These are phyloP conservation scores for Blastobotrys aristatus DNA, from an alignment of 1,139 yeast genomes.

Conservation along the genomic window DNA sequence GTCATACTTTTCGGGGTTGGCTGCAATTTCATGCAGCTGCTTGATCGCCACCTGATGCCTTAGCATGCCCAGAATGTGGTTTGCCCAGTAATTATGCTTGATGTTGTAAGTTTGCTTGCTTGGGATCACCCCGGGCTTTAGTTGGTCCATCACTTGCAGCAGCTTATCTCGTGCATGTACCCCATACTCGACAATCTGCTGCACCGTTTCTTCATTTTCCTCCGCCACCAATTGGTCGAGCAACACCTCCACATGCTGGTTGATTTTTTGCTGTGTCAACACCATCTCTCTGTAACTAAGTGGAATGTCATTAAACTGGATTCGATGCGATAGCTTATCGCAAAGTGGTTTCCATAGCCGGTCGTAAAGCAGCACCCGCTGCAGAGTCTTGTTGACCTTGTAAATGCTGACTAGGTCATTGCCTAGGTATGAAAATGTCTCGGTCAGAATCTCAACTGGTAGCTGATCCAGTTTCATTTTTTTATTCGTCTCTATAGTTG, in stretches of 20 bases:
- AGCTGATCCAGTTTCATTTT: slow-evolving; percentile 10
- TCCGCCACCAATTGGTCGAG: slow-evolving; percentile 3
- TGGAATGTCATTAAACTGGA: slow-evolving; percentile 7
- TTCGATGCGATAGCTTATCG: slow-evolving; percentile 6
- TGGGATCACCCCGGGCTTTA: slow-evolving; percentile 5
- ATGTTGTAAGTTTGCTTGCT: background rate
- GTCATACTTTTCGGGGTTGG: slow-evolving; percentile 1
- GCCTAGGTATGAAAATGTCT: slow-evolving; percentile 7
- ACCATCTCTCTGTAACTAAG: slow-evolving; percentile 7
- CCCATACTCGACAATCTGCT: slow-evolving; percentile 9
- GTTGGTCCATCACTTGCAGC: slow-evolving; percentile 8
- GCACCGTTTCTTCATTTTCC: background rate
- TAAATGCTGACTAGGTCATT: slow-evolving; percentile 11
- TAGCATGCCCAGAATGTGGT: slow-evolving; percentile 9
- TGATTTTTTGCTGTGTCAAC: slow-evolving; percentile 11
- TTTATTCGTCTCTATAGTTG: no score
- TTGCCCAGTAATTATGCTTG: slow-evolving; percentile 7
- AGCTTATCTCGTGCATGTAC: slow-evolving; percentile 11
- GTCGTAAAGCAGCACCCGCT: slow-evolving; percentile 7
- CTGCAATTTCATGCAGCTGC: slow-evolving; percentile 10
- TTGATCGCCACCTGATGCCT: slow-evolving; percentile 10
- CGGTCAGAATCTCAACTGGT: slow-evolving; percentile 12
- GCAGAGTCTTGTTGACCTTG: slow-evolving; percentile 4
- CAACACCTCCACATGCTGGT: slow-evolving; percentile 8
- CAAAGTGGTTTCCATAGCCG: slow-evolving; percentile 13